These are phyloP conservation scores for Talaromyces adpressus DNA, from an alignment of 495 filamentous ascomycete genomes.

Conservation along the genomic window DNA sequence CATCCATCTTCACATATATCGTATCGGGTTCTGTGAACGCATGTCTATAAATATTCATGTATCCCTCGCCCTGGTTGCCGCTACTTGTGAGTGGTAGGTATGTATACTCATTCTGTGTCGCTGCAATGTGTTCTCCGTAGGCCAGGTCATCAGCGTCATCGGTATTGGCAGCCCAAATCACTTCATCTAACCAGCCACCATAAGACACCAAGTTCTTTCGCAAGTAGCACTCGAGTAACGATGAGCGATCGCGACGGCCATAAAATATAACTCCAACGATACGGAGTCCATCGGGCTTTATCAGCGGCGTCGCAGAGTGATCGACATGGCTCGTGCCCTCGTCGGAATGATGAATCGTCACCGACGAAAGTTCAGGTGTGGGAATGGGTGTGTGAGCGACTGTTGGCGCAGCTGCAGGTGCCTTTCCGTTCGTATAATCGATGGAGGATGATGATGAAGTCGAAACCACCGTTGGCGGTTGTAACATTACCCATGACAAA, in stretches of 20 bases:
- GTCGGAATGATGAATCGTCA: constrained; percentile 4
- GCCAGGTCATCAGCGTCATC: constrained; percentile 33
- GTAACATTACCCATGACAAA: constrained; percentile 1
- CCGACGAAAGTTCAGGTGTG: constrained; percentile 7
- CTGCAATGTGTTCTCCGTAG: constrained; percentile 27
- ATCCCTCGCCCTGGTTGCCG: constrained; percentile 13
- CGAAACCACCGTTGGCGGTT: not conserved
- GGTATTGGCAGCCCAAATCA: constrained; percentile 38
- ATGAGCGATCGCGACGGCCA: constrained; percentile 33
- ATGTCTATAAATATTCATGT: constrained; percentile 17
- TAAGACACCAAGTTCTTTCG: constrained; percentile 34
- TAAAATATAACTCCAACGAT: constrained; percentile 35
- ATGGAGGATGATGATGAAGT: not conserved
- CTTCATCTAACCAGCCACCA: constrained; percentile 40
- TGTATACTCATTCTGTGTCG: constrained; percentile 12
- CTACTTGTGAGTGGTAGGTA: constrained; percentile 12
- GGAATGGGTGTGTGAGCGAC: not conserved
- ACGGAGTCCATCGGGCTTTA: constrained; percentile 3
- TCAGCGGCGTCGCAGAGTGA: constrained; percentile 5
- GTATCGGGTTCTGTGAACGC: constrained; percentile 25
- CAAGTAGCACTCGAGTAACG: constrained; percentile 40
- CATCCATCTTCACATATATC: constrained; percentile 46
- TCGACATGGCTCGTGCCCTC: constrained; percentile 8
- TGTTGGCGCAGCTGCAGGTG: not conserved
- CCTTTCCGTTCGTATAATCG: not conserved